phyloP scores from a whole-genome alignment of 23 red algal species.

The Cyanidioschyzon merolae region DNA sequence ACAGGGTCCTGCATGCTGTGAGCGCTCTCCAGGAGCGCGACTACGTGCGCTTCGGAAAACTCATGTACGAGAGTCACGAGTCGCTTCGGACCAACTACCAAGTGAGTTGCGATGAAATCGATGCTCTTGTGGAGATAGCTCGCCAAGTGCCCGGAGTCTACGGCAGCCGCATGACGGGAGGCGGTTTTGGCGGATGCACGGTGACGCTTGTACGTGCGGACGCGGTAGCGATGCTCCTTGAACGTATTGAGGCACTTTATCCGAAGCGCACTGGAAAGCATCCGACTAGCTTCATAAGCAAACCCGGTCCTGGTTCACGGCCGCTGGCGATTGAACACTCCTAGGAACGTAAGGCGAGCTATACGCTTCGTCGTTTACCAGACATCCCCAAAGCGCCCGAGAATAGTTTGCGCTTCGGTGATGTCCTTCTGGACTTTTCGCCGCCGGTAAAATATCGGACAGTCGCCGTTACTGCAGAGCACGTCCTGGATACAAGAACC shows the following conservation, averaged over 20 bases:
- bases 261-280: slow-evolving; percentile 21
- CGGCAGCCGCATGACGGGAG: slow-evolving; percentile 85
- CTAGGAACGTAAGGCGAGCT: not conserved
- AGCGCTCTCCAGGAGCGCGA: slow-evolving; percentile 38
- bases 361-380: slow-evolving; percentile 34
- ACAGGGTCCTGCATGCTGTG: slow-evolving; percentile 47
- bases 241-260: slow-evolving; percentile 47
- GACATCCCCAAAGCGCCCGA: slow-evolving; percentile 53
- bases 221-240: slow-evolving; percentile 37
- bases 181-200: slow-evolving; percentile 95
- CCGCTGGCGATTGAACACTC: not conserved
- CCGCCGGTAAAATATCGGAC: slow-evolving; percentile 94
- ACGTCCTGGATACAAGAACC: slow-evolving; percentile 88
- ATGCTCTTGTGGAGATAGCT: slow-evolving; percentile 84
- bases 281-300: slow-evolving; percentile 38
- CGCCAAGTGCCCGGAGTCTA: slow-evolving; percentile 66
- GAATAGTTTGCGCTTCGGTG: slow-evolving; percentile 35
- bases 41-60: slow-evolving; percentile 39
- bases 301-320: slow-evolving; percentile 56
- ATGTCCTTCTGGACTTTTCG: slow-evolving; percentile 86
- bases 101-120: slow-evolving; percentile 77
- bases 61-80: slow-evolving; percentile 79
- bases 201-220: slow-evolving; percentile 65
- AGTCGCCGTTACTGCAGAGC: slow-evolving; percentile 95
- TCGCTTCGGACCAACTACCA: slow-evolving; percentile 72